Conservation (phyloP, 2,329 filamentous ascomycete genomes). For the Hypoxylon sp. region DNA sequence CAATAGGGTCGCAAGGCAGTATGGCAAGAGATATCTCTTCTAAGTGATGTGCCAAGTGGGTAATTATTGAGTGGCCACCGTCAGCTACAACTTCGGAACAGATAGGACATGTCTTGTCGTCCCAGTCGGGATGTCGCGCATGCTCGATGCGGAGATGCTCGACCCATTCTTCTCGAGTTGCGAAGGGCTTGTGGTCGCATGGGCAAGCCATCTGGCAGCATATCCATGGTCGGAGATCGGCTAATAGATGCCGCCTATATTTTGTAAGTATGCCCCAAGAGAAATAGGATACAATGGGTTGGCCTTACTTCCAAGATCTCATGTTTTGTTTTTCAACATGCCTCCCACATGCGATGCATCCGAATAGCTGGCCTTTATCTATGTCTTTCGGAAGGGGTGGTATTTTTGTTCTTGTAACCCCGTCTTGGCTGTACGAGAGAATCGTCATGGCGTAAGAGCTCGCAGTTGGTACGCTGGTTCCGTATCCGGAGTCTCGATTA, state of each 20-base stretch:
- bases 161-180: conserved; percentile 10
- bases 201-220: conserved; percentile 9
- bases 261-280: background rate
- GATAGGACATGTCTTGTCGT: conserved; percentile 6
- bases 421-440: background rate
- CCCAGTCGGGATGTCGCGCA: conserved; percentile 8
- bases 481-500: conserved; percentile 2
- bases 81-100: background rate
- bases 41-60: conserved; percentile 9
- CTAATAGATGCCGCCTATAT: conserved; percentile 10
- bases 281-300: background rate
- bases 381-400: conserved; percentile 5
- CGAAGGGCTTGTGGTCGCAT: background rate
- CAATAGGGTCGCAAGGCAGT: background rate
- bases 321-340: conserved; percentile 2
- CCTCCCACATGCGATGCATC: conserved; percentile 12
- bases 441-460: conserved; percentile 8
- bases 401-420: background rate
- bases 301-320: conserved; percentile 12
- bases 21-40: conserved; percentile 20
- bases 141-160: conserved; percentile 6
- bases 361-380: conserved; percentile 2
- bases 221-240: conserved; percentile 13
- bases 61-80: background rate
- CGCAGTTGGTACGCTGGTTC: background rate